Evolutionary conservation across 73 alveolate genomes (phyloP).

Genomic region (Breviolum minutum): DNA sequence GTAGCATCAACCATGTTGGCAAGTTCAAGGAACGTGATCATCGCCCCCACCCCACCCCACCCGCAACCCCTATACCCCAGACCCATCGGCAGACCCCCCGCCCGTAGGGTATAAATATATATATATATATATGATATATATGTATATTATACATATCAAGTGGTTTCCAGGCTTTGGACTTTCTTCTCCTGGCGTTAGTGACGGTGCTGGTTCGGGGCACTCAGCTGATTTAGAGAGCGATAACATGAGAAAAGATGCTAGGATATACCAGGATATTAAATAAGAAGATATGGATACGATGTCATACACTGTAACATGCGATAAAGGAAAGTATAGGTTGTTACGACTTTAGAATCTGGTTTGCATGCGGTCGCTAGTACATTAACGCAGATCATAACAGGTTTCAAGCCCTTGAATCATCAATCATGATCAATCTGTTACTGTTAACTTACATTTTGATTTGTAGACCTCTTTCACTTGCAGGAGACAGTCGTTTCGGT

Average conservation of each 20-base stretch:
- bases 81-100: no score
- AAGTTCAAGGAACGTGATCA: no score
- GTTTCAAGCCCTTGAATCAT: neutral
- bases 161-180: conserved; percentile 34
- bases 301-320: neutral
- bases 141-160: no score
- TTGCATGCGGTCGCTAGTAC: neutral
- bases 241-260: no score
- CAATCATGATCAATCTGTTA: neutral
- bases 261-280: no score
- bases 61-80: no score
- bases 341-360: neutral
- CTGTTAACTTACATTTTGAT: neutral
- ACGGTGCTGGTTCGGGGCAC: conserved; percentile 18
- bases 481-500: no score
- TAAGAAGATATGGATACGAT: no score
- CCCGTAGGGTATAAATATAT: no score
- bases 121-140: no score
- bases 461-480: neutral
- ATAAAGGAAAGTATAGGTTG: neutral
- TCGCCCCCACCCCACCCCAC: no score
- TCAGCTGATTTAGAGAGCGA: neutral
- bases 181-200: conserved; percentile 62
- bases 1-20: no score
- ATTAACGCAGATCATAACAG: neutral